A percentile compares a stretch with the other conserved stretches of the same genome.
phyloP scores from a whole-genome alignment of 108 stramenopile species.

The Cyclotella sp. region DNA sequence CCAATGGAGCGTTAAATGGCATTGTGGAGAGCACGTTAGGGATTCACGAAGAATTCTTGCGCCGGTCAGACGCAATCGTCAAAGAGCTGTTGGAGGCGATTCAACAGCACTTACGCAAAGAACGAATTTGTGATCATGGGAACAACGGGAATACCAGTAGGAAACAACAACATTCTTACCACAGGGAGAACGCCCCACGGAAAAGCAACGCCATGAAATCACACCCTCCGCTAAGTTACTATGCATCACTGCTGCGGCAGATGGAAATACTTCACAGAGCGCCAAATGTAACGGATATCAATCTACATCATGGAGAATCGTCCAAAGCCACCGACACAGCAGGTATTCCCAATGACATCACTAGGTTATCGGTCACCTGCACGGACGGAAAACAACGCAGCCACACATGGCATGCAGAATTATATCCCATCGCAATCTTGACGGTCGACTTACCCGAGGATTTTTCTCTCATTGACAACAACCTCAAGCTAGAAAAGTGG shows the following conservation, averaged over 20 bases:
- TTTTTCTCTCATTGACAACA: constrained; percentile 35
- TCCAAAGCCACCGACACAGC: constrained; percentile 8
- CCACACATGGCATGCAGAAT: constrained; percentile 55
- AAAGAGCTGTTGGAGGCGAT: constrained; percentile 44
- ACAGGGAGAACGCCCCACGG: not conserved
- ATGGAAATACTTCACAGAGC: constrained; percentile 28
- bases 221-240: constrained; percentile 46
- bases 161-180: not conserved
- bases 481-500: constrained; percentile 40
- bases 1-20: constrained; percentile 19
- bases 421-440: constrained; percentile 42
- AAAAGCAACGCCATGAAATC: not conserved
- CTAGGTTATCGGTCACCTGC: constrained; percentile 49
- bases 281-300: constrained; percentile 44
- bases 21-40: constrained; percentile 2
- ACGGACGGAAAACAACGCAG: constrained; percentile 33
- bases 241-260: constrained; percentile 39
- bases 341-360: constrained; percentile 25
- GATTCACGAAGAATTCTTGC: constrained; percentile 47
- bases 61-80: constrained; percentile 43
- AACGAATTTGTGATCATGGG: constrained; percentile 17
- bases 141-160: constrained; percentile 13
- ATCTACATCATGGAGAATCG: constrained; percentile 24
- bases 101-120: constrained; percentile 41
- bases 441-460: constrained; percentile 48